Percentiles rank a stretch among this genome's conserved stretches.
Conservation (phyloP, 2,329 filamentous ascomycete species). For the Ceratocystis lukuohia region DNA sequence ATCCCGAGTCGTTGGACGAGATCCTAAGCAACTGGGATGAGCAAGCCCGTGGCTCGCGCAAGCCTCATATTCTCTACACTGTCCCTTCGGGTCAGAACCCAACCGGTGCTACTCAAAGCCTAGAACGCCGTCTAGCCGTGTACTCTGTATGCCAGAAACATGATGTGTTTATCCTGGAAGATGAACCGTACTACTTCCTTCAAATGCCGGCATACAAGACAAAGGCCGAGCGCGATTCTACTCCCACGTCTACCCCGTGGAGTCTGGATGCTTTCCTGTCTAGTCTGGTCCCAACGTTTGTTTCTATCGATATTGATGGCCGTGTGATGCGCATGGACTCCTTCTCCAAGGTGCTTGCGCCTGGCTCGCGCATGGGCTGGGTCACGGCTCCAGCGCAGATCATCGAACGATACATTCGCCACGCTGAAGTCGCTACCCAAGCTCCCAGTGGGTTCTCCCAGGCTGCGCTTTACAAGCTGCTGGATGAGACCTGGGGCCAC, state of each 20-base stretch:
- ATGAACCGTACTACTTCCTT: conserved; percentile 89
- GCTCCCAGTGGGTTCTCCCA: conserved; percentile 77
- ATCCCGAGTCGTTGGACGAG: conserved; percentile 39
- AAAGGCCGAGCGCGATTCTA: conserved; percentile 45
- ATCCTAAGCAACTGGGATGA: conserved; percentile 39
- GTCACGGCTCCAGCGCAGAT: conserved; percentile 77
- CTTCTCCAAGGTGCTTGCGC: conserved; percentile 81
- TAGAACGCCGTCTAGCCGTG: conserved; percentile 52
- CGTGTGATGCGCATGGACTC: conserved; percentile 84
- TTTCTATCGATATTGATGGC: conserved; percentile 73
- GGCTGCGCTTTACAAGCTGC: conserved; percentile 69
- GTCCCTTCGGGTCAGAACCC: conserved; percentile 77
- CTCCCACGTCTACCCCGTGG: conserved; percentile 38
- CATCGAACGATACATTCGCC: conserved; percentile 65
- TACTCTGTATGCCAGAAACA: conserved; percentile 73
- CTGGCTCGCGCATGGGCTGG: conserved; percentile 75
- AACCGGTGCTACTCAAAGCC: conserved; percentile 68
- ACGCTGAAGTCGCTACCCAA: conserved; percentile 73
- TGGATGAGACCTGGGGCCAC: conserved; percentile 93
- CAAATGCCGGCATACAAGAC: conserved; percentile 69
- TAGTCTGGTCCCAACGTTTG: conserved; percentile 41
- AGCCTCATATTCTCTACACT: conserved; percentile 45
- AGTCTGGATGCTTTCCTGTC: conserved; percentile 58
- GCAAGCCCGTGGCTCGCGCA: conserved; percentile 31
- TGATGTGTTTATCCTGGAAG: conserved; percentile 76